Conservation (phyloP, 1,139 yeast species). For the Sugiyamaella sp. region DNA sequence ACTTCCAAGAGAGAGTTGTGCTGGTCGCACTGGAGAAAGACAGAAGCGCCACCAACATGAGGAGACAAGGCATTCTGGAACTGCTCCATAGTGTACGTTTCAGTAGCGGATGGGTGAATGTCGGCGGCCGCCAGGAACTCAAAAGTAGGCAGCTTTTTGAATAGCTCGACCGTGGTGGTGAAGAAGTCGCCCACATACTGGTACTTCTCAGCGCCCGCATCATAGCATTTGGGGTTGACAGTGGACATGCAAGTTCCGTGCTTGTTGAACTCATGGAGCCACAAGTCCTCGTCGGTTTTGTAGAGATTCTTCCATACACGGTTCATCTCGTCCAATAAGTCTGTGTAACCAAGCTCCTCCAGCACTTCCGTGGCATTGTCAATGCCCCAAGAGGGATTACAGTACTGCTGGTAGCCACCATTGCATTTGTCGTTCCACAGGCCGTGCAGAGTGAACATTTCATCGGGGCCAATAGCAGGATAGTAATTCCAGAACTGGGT, state of each 20-base stretch:
- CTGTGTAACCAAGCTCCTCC: slow-evolving; percentile 47
- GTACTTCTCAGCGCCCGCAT: slow-evolving; percentile 44
- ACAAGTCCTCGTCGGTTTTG: slow-evolving; percentile 73
- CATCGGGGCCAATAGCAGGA: slow-evolving; percentile 79
- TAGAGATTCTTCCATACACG: slow-evolving; percentile 75
- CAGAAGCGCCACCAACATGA: slow-evolving; percentile 41
- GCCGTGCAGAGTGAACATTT: slow-evolving; percentile 83
- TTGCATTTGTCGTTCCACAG: slow-evolving; percentile 84
- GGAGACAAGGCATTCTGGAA: slow-evolving; percentile 64
- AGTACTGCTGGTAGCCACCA: slow-evolving; percentile 75
- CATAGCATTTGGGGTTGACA: slow-evolving; percentile 70
- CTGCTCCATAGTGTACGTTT: slow-evolving; percentile 65
- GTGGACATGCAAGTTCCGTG: slow-evolving; percentile 94
- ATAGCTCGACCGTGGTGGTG: slow-evolving; percentile 64
- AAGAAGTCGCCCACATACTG: slow-evolving; percentile 81
- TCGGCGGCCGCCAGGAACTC: slow-evolving; percentile 68
- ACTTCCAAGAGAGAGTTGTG: slow-evolving; percentile 62
- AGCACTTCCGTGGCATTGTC: slow-evolving; percentile 58
- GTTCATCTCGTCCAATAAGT: slow-evolving; percentile 60
- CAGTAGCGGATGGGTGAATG: slow-evolving; percentile 63
- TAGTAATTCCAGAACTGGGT: slow-evolving; percentile 95
- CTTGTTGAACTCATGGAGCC: slow-evolving; percentile 95
- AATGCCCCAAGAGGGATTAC: slow-evolving; percentile 65
- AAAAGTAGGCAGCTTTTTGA: slow-evolving; percentile 68
- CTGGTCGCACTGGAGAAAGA: slow-evolving; percentile 49